phyloP scores from a whole-genome alignment of 345 rosid genomes.

The Syzygium aromaticum region DNA sequence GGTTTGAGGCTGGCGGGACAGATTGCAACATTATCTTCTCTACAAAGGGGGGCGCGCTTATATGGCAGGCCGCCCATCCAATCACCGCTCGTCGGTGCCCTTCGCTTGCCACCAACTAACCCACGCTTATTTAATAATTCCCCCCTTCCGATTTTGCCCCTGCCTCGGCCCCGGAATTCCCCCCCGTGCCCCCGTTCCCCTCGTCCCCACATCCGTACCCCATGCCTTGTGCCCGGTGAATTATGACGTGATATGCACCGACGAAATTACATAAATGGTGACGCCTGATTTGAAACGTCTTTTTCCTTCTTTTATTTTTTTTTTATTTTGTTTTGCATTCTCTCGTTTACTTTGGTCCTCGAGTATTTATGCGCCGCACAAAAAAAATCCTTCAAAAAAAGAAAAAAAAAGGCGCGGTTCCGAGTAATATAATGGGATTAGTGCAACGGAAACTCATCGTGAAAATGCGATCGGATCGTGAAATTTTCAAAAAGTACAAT shows the following conservation, averaged over 20 bases:
- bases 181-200: neutral
- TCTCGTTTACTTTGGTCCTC: neutral
- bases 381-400: neutral
- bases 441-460: too few species aligned
- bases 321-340: neutral
- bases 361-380: neutral
- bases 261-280: neutral
- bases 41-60: neutral
- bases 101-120: constrained; percentile 17
- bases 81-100: constrained; percentile 46
- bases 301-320: accelerated
- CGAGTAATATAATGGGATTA: too few species aligned
- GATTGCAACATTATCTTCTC: constrained; percentile 16
- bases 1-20: constrained; percentile 13
- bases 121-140: neutral
- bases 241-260: neutral
- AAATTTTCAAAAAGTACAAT: neutral
- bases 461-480: neutral
- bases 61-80: constrained; percentile 43
- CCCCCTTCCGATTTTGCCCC: constrained; percentile 7
- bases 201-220: neutral
- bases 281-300: neutral
- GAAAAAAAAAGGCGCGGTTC: accelerated
- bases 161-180: neutral
- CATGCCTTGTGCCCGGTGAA: neutral